A percentile compares a stretch with the other conserved stretches of the same genome.
phyloP scores from a whole-genome alignment of 2,329 filamentous ascomycete species.

The Talaromyces piceae region DNA sequence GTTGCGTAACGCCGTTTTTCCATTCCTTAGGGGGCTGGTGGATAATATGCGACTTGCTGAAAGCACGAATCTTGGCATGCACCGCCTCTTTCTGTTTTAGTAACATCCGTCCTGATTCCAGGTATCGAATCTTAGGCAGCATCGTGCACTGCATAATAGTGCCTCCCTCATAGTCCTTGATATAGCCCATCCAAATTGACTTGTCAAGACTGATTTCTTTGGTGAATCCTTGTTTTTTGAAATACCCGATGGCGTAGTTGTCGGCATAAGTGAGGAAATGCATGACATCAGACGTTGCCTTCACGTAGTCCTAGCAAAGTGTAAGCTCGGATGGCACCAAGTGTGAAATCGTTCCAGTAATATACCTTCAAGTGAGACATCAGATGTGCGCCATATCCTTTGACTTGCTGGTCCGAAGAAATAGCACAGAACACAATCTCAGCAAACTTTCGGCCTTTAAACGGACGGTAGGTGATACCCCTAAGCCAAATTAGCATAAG shows the following conservation, averaged over 20 bases:
- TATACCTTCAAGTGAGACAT: conserved; percentile 88
- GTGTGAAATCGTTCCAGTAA: not conserved
- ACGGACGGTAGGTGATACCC: conserved; percentile 92
- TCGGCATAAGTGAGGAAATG: conserved; percentile 98
- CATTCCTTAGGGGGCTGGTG: conserved; percentile 81
- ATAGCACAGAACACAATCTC: conserved; percentile 99
- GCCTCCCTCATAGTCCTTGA: conserved; percentile 98
- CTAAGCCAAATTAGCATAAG: conserved; percentile 37
- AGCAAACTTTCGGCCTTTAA: conserved; percentile 84
- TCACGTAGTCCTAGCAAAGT: conserved; percentile 69
- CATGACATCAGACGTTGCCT: conserved; percentile 93
- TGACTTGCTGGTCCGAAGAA: conserved; percentile 95
- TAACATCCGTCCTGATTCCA: conserved; percentile 87
- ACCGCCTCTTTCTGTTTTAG: conserved; percentile 96
- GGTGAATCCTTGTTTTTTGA: conserved; percentile 98
- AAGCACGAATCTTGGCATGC: conserved; percentile 87
- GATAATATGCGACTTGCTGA: conserved; percentile 79
- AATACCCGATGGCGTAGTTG: conserved; percentile 98
- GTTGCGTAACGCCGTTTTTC: conserved; percentile 64
- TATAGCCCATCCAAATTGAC: conserved; percentile 97
- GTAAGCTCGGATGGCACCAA: not conserved
- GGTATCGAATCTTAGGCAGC: conserved; percentile 88
- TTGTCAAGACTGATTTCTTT: conserved; percentile 94
- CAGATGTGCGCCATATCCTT: conserved; percentile 93
- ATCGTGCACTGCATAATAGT: conserved; percentile 99